Conservation (phyloP, 495 filamentous ascomycete genomes). For the Penicillium riverlandense region DNA sequence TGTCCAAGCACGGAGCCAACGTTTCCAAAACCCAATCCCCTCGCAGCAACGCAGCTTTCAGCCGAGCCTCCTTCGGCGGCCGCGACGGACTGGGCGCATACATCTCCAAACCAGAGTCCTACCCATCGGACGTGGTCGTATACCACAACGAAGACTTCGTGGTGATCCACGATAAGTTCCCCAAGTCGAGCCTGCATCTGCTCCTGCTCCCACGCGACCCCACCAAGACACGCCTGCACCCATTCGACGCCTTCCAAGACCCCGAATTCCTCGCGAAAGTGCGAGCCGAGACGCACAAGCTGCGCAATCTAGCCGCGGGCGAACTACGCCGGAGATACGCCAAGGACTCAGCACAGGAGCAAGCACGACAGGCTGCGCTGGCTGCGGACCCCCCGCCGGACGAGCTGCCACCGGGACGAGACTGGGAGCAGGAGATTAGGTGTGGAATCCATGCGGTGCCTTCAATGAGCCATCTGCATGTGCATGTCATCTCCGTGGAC, state of each 20-base stretch:
- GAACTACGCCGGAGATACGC: slow-evolving; percentile 73
- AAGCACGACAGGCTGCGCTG: slow-evolving; percentile 48
- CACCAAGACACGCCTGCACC: slow-evolving; percentile 55
- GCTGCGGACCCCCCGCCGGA: slow-evolving; percentile 31
- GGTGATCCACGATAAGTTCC: slow-evolving; percentile 73
- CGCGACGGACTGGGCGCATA: slow-evolving; percentile 66
- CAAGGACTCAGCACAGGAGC: slow-evolving; percentile 52
- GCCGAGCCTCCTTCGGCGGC: slow-evolving; percentile 25
- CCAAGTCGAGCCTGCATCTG: slow-evolving; percentile 77
- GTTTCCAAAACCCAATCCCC: background rate
- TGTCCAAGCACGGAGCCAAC: slow-evolving; percentile 23
- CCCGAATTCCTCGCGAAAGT: slow-evolving; percentile 61
- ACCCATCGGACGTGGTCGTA: slow-evolving; percentile 55
- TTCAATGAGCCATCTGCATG: slow-evolving; percentile 88
- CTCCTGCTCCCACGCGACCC: slow-evolving; percentile 77
- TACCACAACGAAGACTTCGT: slow-evolving; percentile 67
- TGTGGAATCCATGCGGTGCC: slow-evolving; percentile 79
- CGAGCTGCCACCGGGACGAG: slow-evolving; percentile 58
- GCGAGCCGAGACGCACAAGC: slow-evolving; percentile 48
- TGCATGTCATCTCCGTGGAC: slow-evolving; percentile 79
- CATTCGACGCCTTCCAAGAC: slow-evolving; percentile 73
- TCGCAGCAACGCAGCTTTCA: slow-evolving; percentile 20
- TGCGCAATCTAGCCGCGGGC: slow-evolving; percentile 57
- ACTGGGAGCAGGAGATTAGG: slow-evolving; percentile 72
- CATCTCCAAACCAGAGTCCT: slow-evolving; percentile 58